Evolutionary conservation across 2,329 filamentous ascomycete genomes (phyloP), one percentile per base, ranked within the genome.

Genomic region (Pestalotiopsis sp.): DNA sequence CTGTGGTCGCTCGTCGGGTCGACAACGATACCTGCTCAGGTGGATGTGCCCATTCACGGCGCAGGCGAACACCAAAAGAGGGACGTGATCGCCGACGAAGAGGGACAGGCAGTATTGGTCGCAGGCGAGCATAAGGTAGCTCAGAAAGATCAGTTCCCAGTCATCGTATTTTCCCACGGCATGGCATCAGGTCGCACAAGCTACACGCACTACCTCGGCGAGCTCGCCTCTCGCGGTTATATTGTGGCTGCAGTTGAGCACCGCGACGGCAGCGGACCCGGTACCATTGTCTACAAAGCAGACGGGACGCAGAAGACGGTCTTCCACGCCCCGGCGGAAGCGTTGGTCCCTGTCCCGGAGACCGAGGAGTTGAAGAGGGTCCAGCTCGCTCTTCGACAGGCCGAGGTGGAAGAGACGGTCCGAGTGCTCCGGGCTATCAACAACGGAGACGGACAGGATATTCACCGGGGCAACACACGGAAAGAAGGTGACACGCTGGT

Each of bases 91-190:
- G 23, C 25, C 13, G 17, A 66, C 2, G 36, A 78, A 36, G 72
- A 77, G 12, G 59, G 59, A 4, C 59, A 62, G 4, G 59, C 59
- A 3, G 31, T 62, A 2, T 20, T 62, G n/a, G 57, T 74, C 1
- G 69, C 68, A 4, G 68, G 69, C 11, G 69, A 75, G 6, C 64
- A 67, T 20, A 66, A 71, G 20, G 73, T 73, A 0, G 31, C 36
- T 1, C 27, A 39, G 20, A 36, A 62, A 36, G 79, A 84, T 6
- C 41, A 66, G 2, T 66, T 66, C 36, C 84, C 85, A 9, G 78
- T 87, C 69, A 76, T 87, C 69, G 76, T 87, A 71, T 86, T 87
- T 73, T 86, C 85, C 4, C 85, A 87, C 71, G 85, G 85, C 58
- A 84, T 84, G 75, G 84, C 84, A 27, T 83, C 82, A 57, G 84